phyloP scores from a whole-genome alignment of 371 early-diverging fungal genomes.

The Blakeslea trispora region DNA sequence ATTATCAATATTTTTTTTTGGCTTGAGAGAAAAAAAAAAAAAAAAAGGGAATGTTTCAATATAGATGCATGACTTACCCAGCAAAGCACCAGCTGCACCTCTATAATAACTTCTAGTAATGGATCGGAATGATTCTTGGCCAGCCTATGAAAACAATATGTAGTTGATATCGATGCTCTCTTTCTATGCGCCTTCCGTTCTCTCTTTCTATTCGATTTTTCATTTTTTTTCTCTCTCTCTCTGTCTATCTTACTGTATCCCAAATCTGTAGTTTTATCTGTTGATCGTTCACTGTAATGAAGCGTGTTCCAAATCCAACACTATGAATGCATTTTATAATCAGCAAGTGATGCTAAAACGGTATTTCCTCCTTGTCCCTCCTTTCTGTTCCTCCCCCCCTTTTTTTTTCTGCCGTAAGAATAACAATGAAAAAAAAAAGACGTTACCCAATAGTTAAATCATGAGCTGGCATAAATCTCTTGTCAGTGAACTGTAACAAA shows the following conservation, averaged over 20 bases:
- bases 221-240: too few species aligned
- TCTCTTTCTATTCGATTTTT: too few species aligned
- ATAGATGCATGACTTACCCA: slow-evolving; percentile 52
- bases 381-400: too few species aligned
- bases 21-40: too few species aligned
- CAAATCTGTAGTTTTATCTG: slow-evolving; percentile 97
- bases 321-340: too few species aligned
- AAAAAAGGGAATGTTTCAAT: too few species aligned
- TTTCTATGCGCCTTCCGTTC: neutral
- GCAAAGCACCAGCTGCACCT: slow-evolving; percentile 94
- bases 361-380: neutral
- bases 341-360: too few species aligned
- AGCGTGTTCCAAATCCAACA: slow-evolving; percentile 85
- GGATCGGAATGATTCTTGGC: slow-evolving; percentile 95
- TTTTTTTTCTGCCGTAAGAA: too few species aligned
- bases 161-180: neutral
- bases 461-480: slow-evolving; percentile 81
- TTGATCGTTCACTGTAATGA: slow-evolving; percentile 76
- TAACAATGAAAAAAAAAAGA: too few species aligned
- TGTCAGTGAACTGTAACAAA: slow-evolving; percentile 82
- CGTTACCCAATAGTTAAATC: slow-evolving; percentile 86
- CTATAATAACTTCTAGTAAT: slow-evolving; percentile 97
- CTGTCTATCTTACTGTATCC: slow-evolving; percentile 94
- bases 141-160: slow-evolving; percentile 57
- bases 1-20: too few species aligned